These are phyloP conservation scores for Aquilaria yunnanensis DNA, from an alignment of 345 rosid species.

Conservation along the genomic window DNA sequence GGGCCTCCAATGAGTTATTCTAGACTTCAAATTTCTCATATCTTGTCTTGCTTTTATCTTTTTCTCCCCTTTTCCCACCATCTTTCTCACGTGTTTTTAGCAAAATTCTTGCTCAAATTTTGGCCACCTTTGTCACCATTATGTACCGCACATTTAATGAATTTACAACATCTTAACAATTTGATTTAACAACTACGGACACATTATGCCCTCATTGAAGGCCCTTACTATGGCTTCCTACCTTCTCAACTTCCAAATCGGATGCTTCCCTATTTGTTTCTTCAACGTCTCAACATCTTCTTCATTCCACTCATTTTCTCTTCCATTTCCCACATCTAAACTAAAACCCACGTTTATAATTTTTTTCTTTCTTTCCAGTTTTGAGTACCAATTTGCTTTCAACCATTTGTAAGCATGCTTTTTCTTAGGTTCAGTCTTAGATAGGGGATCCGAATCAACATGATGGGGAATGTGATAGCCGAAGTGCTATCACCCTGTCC, in stretches of 20 bases:
- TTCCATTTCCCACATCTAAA: slow-evolving; percentile 28
- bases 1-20: no score
- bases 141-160: no score
- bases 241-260: slow-evolving; percentile 75
- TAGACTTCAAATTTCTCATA: no score
- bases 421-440: slow-evolving; percentile 38
- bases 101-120: no score
- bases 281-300: slow-evolving; percentile 67
- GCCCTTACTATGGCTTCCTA: slow-evolving; percentile 79
- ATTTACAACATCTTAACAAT: no score
- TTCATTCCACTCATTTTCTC: slow-evolving; percentile 60
- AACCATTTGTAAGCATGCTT: slow-evolving; percentile 41
- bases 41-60: no score
- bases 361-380: slow-evolving; percentile 6
- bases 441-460: slow-evolving; percentile 35
- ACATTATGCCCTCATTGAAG: slow-evolving; percentile 55
- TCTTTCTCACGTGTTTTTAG: no score
- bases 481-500: no score
- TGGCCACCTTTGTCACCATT: no score
- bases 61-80: no score
- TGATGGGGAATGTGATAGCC: slow-evolving; percentile 39
- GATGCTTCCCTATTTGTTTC: slow-evolving; percentile 77
- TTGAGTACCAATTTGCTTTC: slow-evolving; percentile 21
- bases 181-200: slow-evolving; percentile 2
- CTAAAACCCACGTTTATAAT: slow-evolving; percentile 14